Conservation (phyloP, 352 stramenopile genomes). For the Phytophthora melonis region DNA sequence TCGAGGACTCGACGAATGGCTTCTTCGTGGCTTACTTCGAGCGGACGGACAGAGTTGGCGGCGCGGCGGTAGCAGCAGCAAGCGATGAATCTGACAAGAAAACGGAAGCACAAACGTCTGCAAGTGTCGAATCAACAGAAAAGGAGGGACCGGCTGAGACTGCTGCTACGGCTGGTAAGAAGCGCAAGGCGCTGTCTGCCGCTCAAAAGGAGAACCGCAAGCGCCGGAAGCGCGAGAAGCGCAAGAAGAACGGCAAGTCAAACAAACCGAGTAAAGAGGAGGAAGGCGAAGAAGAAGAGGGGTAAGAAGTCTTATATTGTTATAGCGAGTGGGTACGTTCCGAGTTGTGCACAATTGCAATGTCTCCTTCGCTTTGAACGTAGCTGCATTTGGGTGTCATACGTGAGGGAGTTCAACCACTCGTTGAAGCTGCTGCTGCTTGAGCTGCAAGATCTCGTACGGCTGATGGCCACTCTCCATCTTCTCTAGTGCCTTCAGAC, state of each 20-base stretch:
- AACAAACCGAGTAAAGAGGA: conserved; percentile 6
- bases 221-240: conserved; percentile 77
- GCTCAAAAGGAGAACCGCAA: conserved; percentile 81
- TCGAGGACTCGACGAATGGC: conserved; percentile 95
- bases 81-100: conserved; percentile 3
- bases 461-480: conserved; percentile 20
- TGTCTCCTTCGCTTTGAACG: no score
- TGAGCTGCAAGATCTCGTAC: conserved; percentile 28
- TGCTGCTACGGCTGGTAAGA: conserved; percentile 31
- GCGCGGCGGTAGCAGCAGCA: background rate
- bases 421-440: conserved; percentile 31
- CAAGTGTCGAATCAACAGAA: background rate
- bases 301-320: background rate
- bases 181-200: conserved; percentile 72
- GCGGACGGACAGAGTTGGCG: conserved; percentile 37
- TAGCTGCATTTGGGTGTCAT: background rate
- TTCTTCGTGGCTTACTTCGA: conserved; percentile 99
- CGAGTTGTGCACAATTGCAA: no score
- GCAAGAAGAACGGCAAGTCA: conserved; percentile 47
- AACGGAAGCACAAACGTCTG: background rate
- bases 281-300: conserved; percentile 8
- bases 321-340: background rate
- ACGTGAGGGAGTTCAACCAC: conserved; percentile 30
- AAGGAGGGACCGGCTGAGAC: background rate
- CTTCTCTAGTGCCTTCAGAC: conserved; percentile 29